phyloP scores from a whole-genome alignment of 1,284 basidiomycete species.

The Trichosporon sp. region DNA sequence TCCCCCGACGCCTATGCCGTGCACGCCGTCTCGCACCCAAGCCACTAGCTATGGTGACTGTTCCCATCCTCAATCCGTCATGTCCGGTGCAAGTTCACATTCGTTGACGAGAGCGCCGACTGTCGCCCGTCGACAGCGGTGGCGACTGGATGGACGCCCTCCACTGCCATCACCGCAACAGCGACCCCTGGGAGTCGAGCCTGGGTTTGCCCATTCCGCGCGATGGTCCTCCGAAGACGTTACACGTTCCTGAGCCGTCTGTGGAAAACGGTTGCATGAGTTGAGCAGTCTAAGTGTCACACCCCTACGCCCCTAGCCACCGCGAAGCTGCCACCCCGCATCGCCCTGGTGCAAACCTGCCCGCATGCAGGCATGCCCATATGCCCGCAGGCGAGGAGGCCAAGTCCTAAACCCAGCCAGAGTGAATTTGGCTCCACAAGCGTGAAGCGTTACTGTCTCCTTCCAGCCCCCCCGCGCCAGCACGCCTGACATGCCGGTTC shows the following conservation, averaged over 20 bases:
- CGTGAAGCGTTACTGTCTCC: constrained; percentile 14
- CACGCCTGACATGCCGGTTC: constrained; percentile 1
- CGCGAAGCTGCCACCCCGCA: neutral
- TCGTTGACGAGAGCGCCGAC: neutral
- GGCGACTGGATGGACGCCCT: too few relatives aligned
- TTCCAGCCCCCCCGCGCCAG: constrained; percentile 6
- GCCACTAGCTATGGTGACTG: neutral
- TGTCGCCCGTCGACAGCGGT: neutral
- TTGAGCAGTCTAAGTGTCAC: constrained; percentile 3
- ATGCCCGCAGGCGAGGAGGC: too few relatives aligned
- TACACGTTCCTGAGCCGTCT: neutral
- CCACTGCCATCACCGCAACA: too few relatives aligned
- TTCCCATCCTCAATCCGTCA: neutral
- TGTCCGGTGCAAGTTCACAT: neutral
- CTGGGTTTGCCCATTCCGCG: neutral
- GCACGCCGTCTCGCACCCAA: neutral
- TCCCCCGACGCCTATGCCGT: neutral
- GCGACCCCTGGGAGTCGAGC: neutral
- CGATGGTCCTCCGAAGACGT: constrained; percentile 8
- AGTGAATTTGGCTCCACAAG: neutral
- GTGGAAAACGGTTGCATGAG: constrained; percentile 1
- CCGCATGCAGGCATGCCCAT: neutral
- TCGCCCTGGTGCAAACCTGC: neutral
- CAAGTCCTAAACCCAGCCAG: neutral
- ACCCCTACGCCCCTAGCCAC: neutral